Conservation (phyloP, 768 basidiomycete species). For the Arthromyces matolae region DNA sequence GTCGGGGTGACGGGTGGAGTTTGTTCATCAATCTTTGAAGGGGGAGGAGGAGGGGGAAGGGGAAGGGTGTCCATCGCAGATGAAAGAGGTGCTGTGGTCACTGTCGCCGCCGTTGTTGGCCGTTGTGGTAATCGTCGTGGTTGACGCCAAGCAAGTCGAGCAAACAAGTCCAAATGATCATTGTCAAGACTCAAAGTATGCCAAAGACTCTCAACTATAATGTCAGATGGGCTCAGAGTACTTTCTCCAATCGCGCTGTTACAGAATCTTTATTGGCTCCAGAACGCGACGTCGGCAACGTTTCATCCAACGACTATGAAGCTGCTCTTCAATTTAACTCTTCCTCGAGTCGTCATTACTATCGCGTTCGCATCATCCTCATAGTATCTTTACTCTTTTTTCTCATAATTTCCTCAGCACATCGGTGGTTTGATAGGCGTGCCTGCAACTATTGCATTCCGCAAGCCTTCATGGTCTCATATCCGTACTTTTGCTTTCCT, state of each 20-base stretch:
- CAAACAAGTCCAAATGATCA: too few relatives aligned
- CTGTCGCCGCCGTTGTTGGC: slow-evolving; percentile 13
- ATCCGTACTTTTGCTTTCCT: slow-evolving; percentile 17
- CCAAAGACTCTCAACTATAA: slow-evolving; percentile 24
- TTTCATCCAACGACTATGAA: slow-evolving; percentile 54
- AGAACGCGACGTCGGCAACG: slow-evolving; percentile 47
- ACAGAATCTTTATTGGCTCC: slow-evolving; percentile 49
- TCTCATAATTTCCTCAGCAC: slow-evolving; percentile 7
- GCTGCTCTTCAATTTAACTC: slow-evolving; percentile 51
- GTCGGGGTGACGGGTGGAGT: slow-evolving; percentile 26
- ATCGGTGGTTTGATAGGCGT: slow-evolving; percentile 9
- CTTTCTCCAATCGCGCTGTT: slow-evolving; percentile 39
- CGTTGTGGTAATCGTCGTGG: slow-evolving; percentile 8
- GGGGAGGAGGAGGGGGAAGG: slow-evolving; percentile 8
- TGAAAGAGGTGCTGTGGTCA: neutral
- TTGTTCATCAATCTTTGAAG: slow-evolving; percentile 8
- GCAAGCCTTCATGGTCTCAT: slow-evolving; percentile 21
- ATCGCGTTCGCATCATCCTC: slow-evolving; percentile 33
- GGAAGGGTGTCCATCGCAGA: slow-evolving; percentile 2
- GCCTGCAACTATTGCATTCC: slow-evolving; percentile 18
- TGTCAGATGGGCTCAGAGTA: slow-evolving; percentile 34
- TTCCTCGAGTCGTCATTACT: slow-evolving; percentile 40
- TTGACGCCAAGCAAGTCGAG: too few relatives aligned
- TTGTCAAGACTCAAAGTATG: too few relatives aligned
- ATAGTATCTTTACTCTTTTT: neutral